phyloP scores from a whole-genome alignment of 768 basidiomycete genomes.

The Lactarius vividus region DNA sequence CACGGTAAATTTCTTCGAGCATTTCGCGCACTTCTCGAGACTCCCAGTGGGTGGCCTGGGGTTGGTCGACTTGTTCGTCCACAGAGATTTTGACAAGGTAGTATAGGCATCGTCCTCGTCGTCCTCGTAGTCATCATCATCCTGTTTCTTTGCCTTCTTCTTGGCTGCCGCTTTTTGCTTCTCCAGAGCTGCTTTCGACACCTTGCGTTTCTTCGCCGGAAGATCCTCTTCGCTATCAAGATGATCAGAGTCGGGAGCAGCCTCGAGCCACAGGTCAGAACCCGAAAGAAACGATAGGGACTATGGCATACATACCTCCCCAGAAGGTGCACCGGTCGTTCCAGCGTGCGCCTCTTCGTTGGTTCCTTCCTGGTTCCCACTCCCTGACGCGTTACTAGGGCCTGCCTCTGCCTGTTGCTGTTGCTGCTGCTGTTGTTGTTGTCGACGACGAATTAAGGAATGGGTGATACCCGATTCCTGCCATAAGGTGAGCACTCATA shows the following conservation, averaged over 20 bases:
- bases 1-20: constrained; percentile 83
- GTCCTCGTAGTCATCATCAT: constrained; percentile 43
- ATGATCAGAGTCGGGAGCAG: constrained; percentile 27
- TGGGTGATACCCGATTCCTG: constrained; percentile 55
- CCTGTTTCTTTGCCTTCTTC: constrained; percentile 37
- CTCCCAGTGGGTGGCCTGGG: constrained; percentile 70
- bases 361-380: constrained; percentile 19
- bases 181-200: constrained; percentile 30
- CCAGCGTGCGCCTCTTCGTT: constrained; percentile 28
- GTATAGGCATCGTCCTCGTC: constrained; percentile 69
- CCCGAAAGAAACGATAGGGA: no score
- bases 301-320: constrained; percentile 2
- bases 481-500: neutral
- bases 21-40: constrained; percentile 78
- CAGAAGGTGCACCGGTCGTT: constrained; percentile 20
- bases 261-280: constrained; percentile 8
- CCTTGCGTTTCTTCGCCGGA: constrained; percentile 17
- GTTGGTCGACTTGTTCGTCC: constrained; percentile 38
- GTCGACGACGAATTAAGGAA: constrained; percentile 41
- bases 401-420: constrained; percentile 43
- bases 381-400: constrained; percentile 38
- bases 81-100: constrained; percentile 51
- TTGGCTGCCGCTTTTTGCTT: constrained; percentile 34
- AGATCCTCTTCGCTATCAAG: constrained; percentile 18
- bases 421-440: constrained; percentile 35